A percentile compares a stretch with the other conserved stretches of the same genome.
phyloP scores from a whole-genome alignment of 768 basidiomycete genomes.

The Tremella fuciformis region DNA sequence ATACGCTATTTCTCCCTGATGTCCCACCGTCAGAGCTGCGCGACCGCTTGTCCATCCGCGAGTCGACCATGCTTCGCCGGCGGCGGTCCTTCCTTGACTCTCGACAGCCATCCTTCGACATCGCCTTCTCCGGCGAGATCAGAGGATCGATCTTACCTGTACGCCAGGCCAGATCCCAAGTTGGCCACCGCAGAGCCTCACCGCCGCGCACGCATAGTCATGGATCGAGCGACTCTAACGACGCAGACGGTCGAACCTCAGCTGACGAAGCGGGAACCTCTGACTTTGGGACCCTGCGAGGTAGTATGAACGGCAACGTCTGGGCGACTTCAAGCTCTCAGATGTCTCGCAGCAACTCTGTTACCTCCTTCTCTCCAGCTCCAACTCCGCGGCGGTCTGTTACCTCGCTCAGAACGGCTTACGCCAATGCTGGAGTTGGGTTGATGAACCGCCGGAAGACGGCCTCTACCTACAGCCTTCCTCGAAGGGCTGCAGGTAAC shows the following conservation, averaged over 20 bases:
- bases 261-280: slow-evolving; percentile 39
- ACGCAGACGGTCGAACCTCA: slow-evolving; percentile 11
- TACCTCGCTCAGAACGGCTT: neutral
- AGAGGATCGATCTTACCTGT: slow-evolving; percentile 36
- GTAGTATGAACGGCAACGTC: neutral
- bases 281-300: slow-evolving; percentile 38
- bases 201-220: neutral
- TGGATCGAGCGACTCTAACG: slow-evolving; percentile 12
- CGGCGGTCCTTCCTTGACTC: slow-evolving; percentile 44
- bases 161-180: slow-evolving; percentile 17
- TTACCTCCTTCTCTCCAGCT: neutral
- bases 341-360: slow-evolving; percentile 4
- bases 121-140: slow-evolving; percentile 38
- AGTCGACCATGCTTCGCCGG: slow-evolving; percentile 37
- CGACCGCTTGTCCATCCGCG: slow-evolving; percentile 30
- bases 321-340: slow-evolving; percentile 5
- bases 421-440: neutral
- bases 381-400: slow-evolving; percentile 5
- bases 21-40: slow-evolving; percentile 14
- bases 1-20: slow-evolving; percentile 38
- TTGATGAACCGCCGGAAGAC: slow-evolving; percentile 14
- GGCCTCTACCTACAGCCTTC: slow-evolving; percentile 14
- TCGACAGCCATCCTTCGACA: slow-evolving; percentile 20
- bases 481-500: slow-evolving; percentile 1
- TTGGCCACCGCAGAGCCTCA: slow-evolving; percentile 8